Conservation (phyloP, 805 yeast species). For the Tanozyma kutaoensis region DNA sequence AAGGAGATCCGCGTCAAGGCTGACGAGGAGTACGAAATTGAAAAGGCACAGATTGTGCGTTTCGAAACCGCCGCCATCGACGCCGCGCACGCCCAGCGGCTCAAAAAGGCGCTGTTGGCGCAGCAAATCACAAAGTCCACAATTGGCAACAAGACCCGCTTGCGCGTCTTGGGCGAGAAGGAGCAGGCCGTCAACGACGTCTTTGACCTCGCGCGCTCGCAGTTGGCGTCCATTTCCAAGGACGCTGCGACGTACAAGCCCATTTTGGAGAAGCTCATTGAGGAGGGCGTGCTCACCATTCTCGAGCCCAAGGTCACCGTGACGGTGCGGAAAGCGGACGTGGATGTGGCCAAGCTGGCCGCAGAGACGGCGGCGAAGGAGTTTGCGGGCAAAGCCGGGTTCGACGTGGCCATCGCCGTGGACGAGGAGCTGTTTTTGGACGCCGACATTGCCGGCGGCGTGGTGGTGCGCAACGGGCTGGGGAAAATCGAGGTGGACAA, state of each 20-base stretch:
- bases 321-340: conserved; percentile 56
- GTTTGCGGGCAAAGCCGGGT: conserved; percentile 51
- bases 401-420: conserved; percentile 39
- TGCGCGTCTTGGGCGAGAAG: conserved; percentile 76
- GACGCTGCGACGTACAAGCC: conserved; percentile 50
- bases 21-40: conserved; percentile 97
- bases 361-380: conserved; percentile 45
- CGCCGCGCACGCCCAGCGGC: conserved; percentile 59
- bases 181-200: conserved; percentile 55
- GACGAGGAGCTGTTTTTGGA: conserved; percentile 46
- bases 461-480: conserved; percentile 48
- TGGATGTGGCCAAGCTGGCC: conserved; percentile 46
- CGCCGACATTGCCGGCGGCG: conserved; percentile 75
- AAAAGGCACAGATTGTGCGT: conserved; percentile 89
- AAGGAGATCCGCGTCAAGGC: conserved; percentile 92
- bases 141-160: conserved; percentile 88
- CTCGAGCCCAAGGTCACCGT: conserved; percentile 59
- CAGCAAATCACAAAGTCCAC: conserved; percentile 95
- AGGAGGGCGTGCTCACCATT: conserved; percentile 59
- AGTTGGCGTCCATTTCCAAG: conserved; percentile 45
- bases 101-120: conserved; percentile 82
- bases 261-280: conserved; percentile 63
- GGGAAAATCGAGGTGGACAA: conserved; percentile 86
- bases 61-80: conserved; percentile 86
- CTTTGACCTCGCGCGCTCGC: conserved; percentile 53